These are phyloP conservation scores for Arxiozyma telluris DNA, from an alignment of 1,139 yeast species.

Conservation along the genomic window DNA sequence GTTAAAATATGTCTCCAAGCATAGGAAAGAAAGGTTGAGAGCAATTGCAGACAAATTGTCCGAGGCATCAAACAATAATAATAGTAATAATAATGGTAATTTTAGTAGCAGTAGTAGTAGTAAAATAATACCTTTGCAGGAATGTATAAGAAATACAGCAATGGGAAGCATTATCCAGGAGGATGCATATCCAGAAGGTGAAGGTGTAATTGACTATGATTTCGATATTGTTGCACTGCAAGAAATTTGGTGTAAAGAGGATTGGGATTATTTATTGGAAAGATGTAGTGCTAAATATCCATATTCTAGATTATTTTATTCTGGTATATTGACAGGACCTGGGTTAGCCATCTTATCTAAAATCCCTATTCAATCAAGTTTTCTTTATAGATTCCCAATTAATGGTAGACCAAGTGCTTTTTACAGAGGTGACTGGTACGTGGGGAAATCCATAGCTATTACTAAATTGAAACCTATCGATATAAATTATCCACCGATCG, in stretches of 20 bases:
- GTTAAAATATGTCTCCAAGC: constrained; percentile 67
- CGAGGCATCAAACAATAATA: constrained; percentile 11
- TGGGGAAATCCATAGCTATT: constrained; percentile 82
- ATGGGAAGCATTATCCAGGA: not conserved
- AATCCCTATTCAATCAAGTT: constrained; percentile 72
- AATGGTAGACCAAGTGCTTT: constrained; percentile 94
- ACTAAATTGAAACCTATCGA: constrained; percentile 49
- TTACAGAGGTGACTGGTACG: constrained; percentile 94
- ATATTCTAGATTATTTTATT: constrained; percentile 57
- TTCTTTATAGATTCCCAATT: constrained; percentile 74
- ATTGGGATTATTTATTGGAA: constrained; percentile 57
- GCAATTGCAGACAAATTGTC: constrained; percentile 70
- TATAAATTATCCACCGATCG: constrained; percentile 48
- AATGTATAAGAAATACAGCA: not conserved
- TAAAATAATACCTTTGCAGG: not conserved
- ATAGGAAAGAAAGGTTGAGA: constrained; percentile 50
- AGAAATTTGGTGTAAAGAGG: constrained; percentile 85
- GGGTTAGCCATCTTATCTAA: constrained; percentile 81
- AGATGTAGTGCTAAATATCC: constrained; percentile 47
- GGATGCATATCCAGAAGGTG: constrained; percentile 21
- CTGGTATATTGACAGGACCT: constrained; percentile 89
- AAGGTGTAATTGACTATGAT: constrained; percentile 22
- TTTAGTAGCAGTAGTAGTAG: not conserved
- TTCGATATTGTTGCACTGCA: constrained; percentile 86
- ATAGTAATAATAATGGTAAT: too few species aligned